phyloP scores from a whole-genome alignment of 202 grass and related monocot species.

The Digitaria exilis region DNA sequence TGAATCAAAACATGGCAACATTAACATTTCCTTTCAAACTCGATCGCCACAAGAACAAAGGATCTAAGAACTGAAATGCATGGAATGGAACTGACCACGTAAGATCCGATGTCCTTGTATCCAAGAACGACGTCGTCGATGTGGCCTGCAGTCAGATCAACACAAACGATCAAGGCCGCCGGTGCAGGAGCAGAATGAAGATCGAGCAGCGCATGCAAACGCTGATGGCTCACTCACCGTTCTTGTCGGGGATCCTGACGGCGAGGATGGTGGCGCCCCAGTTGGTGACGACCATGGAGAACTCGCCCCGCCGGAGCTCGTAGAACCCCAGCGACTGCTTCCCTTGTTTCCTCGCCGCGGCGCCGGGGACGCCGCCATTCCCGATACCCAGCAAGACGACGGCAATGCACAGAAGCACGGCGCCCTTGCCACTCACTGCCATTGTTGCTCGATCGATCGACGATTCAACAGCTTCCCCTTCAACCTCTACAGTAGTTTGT shows the following conservation, averaged over 20 bases:
- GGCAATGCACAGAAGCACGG: background rate
- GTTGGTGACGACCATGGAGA: slow-evolving; percentile 67
- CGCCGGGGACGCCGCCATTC: background rate
- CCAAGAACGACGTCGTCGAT: slow-evolving; percentile 84
- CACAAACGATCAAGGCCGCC: background rate
- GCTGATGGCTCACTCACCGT: slow-evolving; percentile 45
- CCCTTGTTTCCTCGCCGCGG: slow-evolving; percentile 43
- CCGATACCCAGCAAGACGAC: background rate
- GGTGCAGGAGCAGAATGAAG: background rate
- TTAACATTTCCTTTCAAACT: background rate
- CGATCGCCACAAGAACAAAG: background rate
- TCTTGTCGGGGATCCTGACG: slow-evolving; percentile 71
- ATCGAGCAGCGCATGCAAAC: background rate
- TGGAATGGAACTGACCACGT: slow-evolving; percentile 52
- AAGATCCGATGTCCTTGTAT: slow-evolving; percentile 64
- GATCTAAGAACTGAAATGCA: background rate
- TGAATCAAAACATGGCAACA: background rate
- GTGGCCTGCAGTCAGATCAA: slow-evolving; percentile 48
- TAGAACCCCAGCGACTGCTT: slow-evolving; percentile 63
- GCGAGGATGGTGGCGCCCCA: slow-evolving; percentile 73
- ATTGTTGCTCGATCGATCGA: background rate
- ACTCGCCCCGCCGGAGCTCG: slow-evolving; percentile 78
- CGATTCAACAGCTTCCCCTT: background rate
- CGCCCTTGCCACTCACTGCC: background rate
- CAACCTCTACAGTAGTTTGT: background rate